These are phyloP conservation scores for Quercus bicolor DNA, from an alignment of 306 rosid genomes.

Conservation along the genomic window DNA sequence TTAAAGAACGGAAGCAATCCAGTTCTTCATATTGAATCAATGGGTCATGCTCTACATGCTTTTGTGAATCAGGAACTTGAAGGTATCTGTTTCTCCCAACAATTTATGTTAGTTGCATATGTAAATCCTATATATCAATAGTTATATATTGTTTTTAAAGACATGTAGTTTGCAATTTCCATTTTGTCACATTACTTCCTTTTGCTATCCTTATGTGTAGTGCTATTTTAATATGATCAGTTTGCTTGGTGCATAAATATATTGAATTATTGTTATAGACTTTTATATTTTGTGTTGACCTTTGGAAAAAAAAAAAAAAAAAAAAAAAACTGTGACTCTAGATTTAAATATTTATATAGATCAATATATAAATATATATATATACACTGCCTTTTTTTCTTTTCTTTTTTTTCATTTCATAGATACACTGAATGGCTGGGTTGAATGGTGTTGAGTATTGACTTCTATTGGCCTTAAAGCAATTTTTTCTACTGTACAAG, in stretches of 20 bases:
- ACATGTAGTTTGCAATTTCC: background rate
- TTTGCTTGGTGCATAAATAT: background rate
- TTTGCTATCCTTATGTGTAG: background rate
- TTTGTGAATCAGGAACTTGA: constrained; percentile 73
- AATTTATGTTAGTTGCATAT: background rate
- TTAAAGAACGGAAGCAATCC: constrained; percentile 70
- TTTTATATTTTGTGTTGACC: too few relatives aligned
- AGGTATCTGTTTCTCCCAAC: constrained; percentile 38
- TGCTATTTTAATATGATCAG: background rate
- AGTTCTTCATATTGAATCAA: constrained; percentile 71
- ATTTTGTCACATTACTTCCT: background rate
- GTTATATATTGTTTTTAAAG: background rate
- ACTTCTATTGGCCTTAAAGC: background rate
- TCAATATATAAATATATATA: too few relatives aligned
- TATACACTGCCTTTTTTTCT: too few relatives aligned
- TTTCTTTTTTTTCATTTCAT: too few relatives aligned
- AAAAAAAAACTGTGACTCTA: too few relatives aligned
- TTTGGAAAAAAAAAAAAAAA: too few relatives aligned
- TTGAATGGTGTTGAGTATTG: background rate
- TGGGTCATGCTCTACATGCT: constrained; percentile 88
- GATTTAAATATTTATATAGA: too few relatives aligned
- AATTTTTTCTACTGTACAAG: background rate
- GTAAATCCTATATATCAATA: background rate
- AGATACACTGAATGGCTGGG: too few relatives aligned
- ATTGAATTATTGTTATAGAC: too few relatives aligned